A percentile compares a stretch with the other conserved stretches of the same genome.
phyloP scores from a whole-genome alignment of 2,329 filamentous ascomycete genomes.

The Exophiala calicioides region DNA sequence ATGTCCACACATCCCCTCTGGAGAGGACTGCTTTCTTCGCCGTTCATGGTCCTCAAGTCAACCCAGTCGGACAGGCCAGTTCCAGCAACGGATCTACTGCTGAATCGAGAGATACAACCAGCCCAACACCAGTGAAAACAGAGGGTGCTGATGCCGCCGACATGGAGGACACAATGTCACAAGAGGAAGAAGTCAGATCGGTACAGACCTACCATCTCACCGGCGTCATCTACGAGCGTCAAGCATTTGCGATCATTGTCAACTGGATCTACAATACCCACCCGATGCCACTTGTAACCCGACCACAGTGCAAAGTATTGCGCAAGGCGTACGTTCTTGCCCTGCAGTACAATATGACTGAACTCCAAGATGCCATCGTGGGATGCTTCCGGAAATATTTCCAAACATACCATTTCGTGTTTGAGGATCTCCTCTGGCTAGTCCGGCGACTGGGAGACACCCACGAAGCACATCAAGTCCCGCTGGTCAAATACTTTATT shows the following conservation, averaged over 20 bases:
- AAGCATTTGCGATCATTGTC: conserved; percentile 27
- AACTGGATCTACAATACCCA: conserved; percentile 25
- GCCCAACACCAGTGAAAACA: conserved; percentile 2
- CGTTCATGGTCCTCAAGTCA: conserved; percentile 16
- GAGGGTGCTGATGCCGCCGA: conserved; percentile 3
- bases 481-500: conserved; percentile 26
- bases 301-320: conserved; percentile 9
- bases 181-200: not conserved
- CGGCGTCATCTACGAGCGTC: conserved; percentile 13
- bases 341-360: conserved; percentile 19
- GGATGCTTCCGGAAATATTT: conserved; percentile 27
- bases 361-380: conserved; percentile 28
- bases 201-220: conserved; percentile 17
- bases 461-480: conserved; percentile 4
- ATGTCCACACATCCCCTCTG: conserved; percentile 22
- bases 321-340: conserved; percentile 27
- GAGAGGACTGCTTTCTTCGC: conserved; percentile 27
- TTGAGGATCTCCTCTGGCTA: conserved; percentile 28
- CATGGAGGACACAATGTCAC: not conserved
- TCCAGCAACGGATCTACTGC: not conserved
- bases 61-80: not conserved
- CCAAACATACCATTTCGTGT: conserved; percentile 10
- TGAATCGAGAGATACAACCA: conserved; percentile 5
- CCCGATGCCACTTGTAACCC: not conserved
- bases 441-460: conserved; percentile 19